Evolutionary conservation across 768 basidiomycete species (phyloP), one percentile per base, ranked within the genome.

Genomic region (Boletellus ananas): DNA sequence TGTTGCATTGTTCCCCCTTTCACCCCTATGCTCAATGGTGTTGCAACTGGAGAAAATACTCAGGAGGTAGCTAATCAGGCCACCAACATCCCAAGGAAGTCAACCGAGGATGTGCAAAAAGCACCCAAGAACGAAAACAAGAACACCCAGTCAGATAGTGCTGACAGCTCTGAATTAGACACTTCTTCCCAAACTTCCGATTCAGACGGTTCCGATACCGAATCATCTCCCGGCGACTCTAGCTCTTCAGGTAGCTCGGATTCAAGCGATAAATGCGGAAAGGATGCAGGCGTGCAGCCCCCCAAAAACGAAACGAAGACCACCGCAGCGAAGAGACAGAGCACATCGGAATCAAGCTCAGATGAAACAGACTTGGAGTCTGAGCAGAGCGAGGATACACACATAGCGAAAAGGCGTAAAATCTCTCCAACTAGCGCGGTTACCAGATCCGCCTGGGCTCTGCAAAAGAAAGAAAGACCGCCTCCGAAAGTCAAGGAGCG

Each of bases 351-450:
- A 13, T 55, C 52, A 23, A 48, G 63, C 35, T 67, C 68, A 12
- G 64, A 57, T 7, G 54, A 49, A 8, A 38, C 50, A 1, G 50
- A 47, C 1, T 43, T 50, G 6, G 33, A 37, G 4, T 16, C 48
- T 34, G 12, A 45, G 31, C 37, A 16, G 27, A 34, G 53, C 25
- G 43, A 50, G 23, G 43, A 51, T 7, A 45, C 48, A 1, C 74
- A 68, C 45, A 70, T 74, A 12, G 73, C 75, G 0, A 88, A 90
- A 66, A 88, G 81, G 62, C 81, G 81, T 34, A 78, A 78, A 43
- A 79, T 73, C 0, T 71, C 80, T 3, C 56, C 73, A 2, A 83
- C 77, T 3, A 70, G 75, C 14, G 71, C 74, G 11, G 68, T 71
- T 33, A 29, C 34, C 34, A n/a, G 4, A 3, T 47, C 47, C 20